Evolutionary conservation across 768 basidiomycete species (phyloP), one percentile per base, ranked within the genome.

Genomic region (Tulasnella sp.): DNA sequence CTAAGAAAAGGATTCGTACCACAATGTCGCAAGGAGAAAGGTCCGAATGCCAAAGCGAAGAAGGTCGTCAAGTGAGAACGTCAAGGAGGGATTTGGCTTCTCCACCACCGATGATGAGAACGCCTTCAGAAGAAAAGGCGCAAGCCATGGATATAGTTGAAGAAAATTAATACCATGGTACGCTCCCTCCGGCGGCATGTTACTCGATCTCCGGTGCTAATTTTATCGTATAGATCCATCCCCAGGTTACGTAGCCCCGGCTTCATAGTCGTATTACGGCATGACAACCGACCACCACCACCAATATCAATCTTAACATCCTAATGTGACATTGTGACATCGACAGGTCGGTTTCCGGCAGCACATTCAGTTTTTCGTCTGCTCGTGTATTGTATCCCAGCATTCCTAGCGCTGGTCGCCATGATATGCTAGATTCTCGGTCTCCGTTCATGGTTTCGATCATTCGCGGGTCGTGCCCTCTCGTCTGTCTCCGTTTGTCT

Each of bases 1-100:
- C 95, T 80, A 96, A 96, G 94, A 85, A 94, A 83, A 94, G 86
- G 95, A 92, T 72, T 82, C 64, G 40, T 81, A 20, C 76, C 80
- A 28, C 24, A 81, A 34, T 81, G 83, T 37, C 79, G 82, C 40
- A 83, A 82, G 75, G 83, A 82, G 80, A 50, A 77, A 24, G 46
- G 34, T 44, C 41, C 41, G 31, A 48, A n/a, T 28, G n/a, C 74
- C 28, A 75, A 75, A 40, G 41, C 3, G 24, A 75, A 42, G 40
- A 75, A 75, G 74, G 6, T 42, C 74, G 28, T 42, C 74, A 75
- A 75, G 18, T 41, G 41, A 0, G n/a, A 48, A 42, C 74, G 74
- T 22, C n/a, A 75, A 28, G 46, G 40, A 4, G 74, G 46, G 74
- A 75, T 75, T 75, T 41, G 14, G 46, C 69, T 42, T 79, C 46